Conservation (phyloP, 306 rosid genomes). For the Parietaria judaica region DNA sequence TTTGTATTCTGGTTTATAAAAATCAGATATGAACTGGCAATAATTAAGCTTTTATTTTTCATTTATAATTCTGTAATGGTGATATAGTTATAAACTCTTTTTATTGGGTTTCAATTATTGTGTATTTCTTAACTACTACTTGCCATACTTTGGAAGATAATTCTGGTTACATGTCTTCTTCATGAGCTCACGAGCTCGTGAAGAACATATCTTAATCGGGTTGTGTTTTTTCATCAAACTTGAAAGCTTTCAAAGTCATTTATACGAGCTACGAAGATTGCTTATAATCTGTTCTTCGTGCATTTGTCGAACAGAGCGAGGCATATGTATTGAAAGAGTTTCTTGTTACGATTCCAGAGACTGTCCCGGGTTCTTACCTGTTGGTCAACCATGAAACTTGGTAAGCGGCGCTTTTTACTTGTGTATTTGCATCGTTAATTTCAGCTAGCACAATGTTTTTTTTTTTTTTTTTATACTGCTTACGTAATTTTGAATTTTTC, state of each 20-base stretch:
- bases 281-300: slow-evolving; percentile 15
- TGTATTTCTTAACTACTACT: slow-evolving; percentile 2
- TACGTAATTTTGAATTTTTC: slow-evolving; percentile 9
- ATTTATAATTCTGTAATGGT: not conserved
- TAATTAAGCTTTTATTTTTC: slow-evolving; percentile 1
- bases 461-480: not conserved
- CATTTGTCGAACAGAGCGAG: slow-evolving; percentile 28
- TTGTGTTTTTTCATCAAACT: too few relatives aligned
- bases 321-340: slow-evolving; percentile 15
- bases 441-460: not conserved
- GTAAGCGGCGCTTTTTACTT: slow-evolving; percentile 31
- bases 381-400: slow-evolving; percentile 66
- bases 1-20: not conserved
- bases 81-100: too few relatives aligned
- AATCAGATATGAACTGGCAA: slow-evolving; percentile 1
- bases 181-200: not conserved
- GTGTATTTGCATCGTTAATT: not conserved
- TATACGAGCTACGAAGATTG: not conserved
- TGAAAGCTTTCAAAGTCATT: not conserved
- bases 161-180: slow-evolving; percentile 5
- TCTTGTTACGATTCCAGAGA: slow-evolving; percentile 14
- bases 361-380: slow-evolving; percentile 10
- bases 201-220: not conserved
- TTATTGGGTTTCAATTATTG: not conserved
- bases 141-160: not conserved